phyloP scores from a whole-genome alignment of 164 flowering plant genomes.

The Dillenia turbinata region DNA sequence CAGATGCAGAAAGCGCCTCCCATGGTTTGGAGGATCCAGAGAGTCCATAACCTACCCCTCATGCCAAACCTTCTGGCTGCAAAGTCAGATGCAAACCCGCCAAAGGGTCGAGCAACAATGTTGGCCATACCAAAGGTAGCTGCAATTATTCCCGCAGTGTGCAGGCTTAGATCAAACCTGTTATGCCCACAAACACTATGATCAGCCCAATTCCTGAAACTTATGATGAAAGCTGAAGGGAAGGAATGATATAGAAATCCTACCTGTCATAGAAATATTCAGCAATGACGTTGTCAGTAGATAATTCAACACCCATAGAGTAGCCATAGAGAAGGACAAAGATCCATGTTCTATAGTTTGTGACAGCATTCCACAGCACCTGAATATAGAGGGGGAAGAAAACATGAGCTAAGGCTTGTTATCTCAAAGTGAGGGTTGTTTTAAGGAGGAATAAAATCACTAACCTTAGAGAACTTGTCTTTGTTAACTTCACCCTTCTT shows the following conservation, averaged over 20 bases:
- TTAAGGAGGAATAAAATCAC: conserved; percentile 1
- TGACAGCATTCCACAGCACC: conserved; percentile 61
- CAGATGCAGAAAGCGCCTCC: conserved; percentile 72
- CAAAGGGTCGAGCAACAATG: conserved; percentile 60
- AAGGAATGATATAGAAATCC: background rate
- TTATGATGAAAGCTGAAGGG: background rate
- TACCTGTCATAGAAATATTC: conserved; percentile 70
- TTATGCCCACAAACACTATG: background rate
- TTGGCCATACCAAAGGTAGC: conserved; percentile 80
- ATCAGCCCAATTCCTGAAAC: too few species aligned
- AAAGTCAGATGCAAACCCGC: conserved; percentile 57
- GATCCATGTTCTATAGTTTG: conserved; percentile 80
- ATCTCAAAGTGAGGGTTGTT: background rate
- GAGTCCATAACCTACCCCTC: conserved; percentile 66
- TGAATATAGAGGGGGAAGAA: conserved; percentile 10
- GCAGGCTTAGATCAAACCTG: conserved; percentile 67
- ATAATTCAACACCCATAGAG: conserved; percentile 72
- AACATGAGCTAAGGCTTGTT: background rate
- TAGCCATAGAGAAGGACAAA: conserved; percentile 67
- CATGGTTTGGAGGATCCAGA: conserved; percentile 68
- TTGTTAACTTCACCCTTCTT: conserved; percentile 56
- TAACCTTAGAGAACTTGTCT: conserved; percentile 64
- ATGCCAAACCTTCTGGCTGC: conserved; percentile 54
- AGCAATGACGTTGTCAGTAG: conserved; percentile 67
- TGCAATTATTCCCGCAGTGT: conserved; percentile 68